These are phyloP conservation scores for Fomitiporia mediterranea DNA, from an alignment of 1,284 basidiomycete species.

Conservation along the genomic window DNA sequence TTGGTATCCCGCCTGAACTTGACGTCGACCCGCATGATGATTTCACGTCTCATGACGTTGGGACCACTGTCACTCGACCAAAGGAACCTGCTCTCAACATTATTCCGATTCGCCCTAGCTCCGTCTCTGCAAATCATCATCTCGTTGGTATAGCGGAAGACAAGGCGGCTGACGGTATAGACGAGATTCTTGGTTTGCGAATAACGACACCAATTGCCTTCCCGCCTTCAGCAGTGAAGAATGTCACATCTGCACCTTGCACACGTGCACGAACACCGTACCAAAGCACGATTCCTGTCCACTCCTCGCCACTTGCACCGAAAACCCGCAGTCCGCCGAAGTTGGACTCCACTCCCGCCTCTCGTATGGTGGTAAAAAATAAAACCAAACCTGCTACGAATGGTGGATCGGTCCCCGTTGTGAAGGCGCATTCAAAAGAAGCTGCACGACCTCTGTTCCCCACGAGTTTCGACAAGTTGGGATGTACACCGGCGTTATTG, in stretches of 20 bases:
- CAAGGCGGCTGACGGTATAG: neutral
- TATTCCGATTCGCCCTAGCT: slow-evolving; percentile 4
- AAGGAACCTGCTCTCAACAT: slow-evolving; percentile 1
- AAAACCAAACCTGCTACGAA: too few relatives aligned
- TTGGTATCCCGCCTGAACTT: slow-evolving; percentile 73
- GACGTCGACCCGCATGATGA: slow-evolving; percentile 40
- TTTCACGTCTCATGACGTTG: neutral
- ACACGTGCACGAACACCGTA: neutral
- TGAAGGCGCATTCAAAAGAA: neutral
- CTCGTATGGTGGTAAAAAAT: too few relatives aligned
- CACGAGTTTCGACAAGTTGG: slow-evolving; percentile 14
- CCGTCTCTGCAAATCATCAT: neutral
- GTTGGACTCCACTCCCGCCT: too few relatives aligned
- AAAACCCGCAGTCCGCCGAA: neutral
- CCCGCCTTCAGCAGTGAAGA: neutral
- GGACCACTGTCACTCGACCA: neutral
- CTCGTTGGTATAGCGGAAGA: slow-evolving; percentile 12
- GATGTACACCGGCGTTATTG: slow-evolving; percentile 6
- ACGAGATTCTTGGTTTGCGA: slow-evolving; percentile 14
- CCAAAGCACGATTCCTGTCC: slow-evolving; percentile 8
- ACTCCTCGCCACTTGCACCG: slow-evolving; percentile 16
- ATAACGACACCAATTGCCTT: slow-evolving; percentile 9
- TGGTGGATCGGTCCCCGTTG: neutral
- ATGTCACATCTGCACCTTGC: neutral
- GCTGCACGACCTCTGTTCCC: slow-evolving; percentile 9